Conservation (phyloP, 116 monocot genomes). For the Phalaenopsis hybrid region DNA sequence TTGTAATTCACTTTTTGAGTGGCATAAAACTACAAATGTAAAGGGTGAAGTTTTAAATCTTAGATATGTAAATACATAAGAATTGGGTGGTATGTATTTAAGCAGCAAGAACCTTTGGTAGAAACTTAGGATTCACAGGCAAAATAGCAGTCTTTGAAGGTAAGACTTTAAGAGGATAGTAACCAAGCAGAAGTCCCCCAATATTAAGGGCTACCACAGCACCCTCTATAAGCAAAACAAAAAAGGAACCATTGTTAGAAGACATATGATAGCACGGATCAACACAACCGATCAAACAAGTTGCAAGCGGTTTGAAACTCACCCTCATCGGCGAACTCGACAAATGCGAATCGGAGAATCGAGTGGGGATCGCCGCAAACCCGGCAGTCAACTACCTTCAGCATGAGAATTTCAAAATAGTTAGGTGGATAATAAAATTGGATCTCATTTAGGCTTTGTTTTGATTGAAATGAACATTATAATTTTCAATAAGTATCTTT, state of each 20-base stretch:
- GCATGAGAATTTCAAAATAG: conserved; percentile 8
- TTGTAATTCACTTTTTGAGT: no score
- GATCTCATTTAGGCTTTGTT: not conserved
- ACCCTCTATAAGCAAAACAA: conserved; percentile 34
- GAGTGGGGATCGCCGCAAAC: conserved; percentile 80
- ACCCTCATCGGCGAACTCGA: conserved; percentile 78
- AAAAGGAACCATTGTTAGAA: not conserved
- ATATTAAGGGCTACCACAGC: conserved; percentile 67
- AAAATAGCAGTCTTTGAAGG: conserved; percentile 94
- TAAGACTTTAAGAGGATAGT: conserved; percentile 68
- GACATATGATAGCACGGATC: not conserved
- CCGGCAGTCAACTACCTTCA: conserved; percentile 78
- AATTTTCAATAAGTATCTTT: no score
- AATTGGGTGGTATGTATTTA: no score
- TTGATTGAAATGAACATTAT: not conserved
- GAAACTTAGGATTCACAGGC: conserved; percentile 83
- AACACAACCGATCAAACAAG: not conserved
- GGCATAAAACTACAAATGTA: no score
- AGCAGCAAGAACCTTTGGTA: conserved; percentile 43
- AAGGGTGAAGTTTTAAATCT: no score
- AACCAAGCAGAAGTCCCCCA: conserved; percentile 70
- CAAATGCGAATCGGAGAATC: conserved; percentile 75
- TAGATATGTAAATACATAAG: no score
- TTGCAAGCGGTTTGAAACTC: conserved; percentile 2
- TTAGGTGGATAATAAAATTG: conserved; percentile 5